Percentiles rank a stretch among this genome's conserved stretches.
These are phyloP conservation scores for Fusarium chuoi DNA, from an alignment of 2,329 filamentous ascomycete genomes.

Conservation along the genomic window DNA sequence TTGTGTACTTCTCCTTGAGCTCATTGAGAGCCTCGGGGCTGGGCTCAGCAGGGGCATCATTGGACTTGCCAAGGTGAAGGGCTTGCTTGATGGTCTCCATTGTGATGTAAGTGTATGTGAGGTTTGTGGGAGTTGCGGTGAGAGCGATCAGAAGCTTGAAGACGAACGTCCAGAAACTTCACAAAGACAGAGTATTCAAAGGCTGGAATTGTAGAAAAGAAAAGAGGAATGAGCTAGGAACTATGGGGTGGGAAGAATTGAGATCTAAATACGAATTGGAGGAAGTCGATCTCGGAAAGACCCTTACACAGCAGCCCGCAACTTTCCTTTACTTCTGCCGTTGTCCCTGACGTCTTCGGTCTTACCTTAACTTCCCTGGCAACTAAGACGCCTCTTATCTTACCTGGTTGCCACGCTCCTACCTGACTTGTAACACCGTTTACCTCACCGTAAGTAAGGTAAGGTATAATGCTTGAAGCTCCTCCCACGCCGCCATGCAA, in stretches of 20 bases:
- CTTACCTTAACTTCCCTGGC: slow-evolving; percentile 14
- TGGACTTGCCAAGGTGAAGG: slow-evolving; percentile 50
- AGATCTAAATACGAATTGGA: slow-evolving; percentile 37
- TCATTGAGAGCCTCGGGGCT: slow-evolving; percentile 73
- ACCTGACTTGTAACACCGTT: slow-evolving; percentile 20
- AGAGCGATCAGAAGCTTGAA: slow-evolving; percentile 12
- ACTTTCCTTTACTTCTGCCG: slow-evolving; percentile 3
- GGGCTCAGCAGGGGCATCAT: slow-evolving; percentile 59
- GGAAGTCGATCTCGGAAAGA: slow-evolving; percentile 32
- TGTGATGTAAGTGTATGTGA: slow-evolving; percentile 34
- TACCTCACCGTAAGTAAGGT: slow-evolving; percentile 28
- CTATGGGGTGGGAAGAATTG: slow-evolving; percentile 25
- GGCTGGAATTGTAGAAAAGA: slow-evolving; percentile 12
- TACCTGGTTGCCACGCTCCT: slow-evolving; percentile 18
- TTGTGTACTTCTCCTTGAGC: slow-evolving; percentile 77
- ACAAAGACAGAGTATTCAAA: slow-evolving; percentile 4
- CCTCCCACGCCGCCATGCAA: slow-evolving; percentile 29
- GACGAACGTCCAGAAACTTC: slow-evolving; percentile 1
- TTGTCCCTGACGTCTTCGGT: slow-evolving; percentile 24
- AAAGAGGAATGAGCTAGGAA: slow-evolving; percentile 19
- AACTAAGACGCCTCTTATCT: slow-evolving; percentile 17
- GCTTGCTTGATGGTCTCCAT: slow-evolving; percentile 59
- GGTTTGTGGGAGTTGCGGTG: slow-evolving; percentile 30
- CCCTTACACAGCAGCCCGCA: slow-evolving; percentile 19
- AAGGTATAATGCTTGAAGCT: slow-evolving; percentile 37